Evolutionary conservation across 2,329 filamentous ascomycete species (phyloP), one percentile per base, ranked within the genome.

Genomic region (Verticillium tricorpus): DNA sequence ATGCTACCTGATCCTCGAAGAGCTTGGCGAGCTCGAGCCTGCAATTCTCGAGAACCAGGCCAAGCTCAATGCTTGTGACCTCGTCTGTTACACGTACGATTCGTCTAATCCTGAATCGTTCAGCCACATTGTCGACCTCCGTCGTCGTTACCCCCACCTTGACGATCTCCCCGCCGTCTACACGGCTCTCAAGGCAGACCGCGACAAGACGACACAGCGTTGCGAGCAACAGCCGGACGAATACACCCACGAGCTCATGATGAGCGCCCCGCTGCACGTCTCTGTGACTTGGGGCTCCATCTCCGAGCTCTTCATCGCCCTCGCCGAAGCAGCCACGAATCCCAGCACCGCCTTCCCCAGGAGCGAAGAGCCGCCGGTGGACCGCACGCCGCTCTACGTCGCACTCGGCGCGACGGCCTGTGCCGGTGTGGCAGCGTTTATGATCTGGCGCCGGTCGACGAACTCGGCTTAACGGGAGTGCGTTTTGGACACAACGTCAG

Each of bases 71-170:
- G 89, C 93, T 6, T 98, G 94, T 75, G 95, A 99, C 74, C 83
- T 99, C 28, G 85, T 99, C 56, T 96, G 94, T 76, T 98, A 96
- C 76, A 89, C 92, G 0, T 99, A 98, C 77, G 95, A 99, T 78
- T 98, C 94, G 2, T 96, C 93, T 1, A 93, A 99, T 65, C 94
- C 95, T 0, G 93, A 98, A 74, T 97, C 92, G 4, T 99, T 99
- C 74, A 88, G 90, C 1, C 93, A 98, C 71, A 92, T 99, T 60
- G 90, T 94, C 40, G 85, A 90, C 19, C 81, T 97, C 57, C 88
- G 93, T 54, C 84, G 86, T 61, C 90, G 89, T 69, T 90, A 94
- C 67, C 88, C 92, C 0, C 89, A 95, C 61, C 84, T 99, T 2
- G 91, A 96, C 72, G 88, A 92, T n/a, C 80, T 99, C 32, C 95